phyloP scores from a whole-genome alignment of 441 rosid species.

The Omphalea diandra region DNA sequence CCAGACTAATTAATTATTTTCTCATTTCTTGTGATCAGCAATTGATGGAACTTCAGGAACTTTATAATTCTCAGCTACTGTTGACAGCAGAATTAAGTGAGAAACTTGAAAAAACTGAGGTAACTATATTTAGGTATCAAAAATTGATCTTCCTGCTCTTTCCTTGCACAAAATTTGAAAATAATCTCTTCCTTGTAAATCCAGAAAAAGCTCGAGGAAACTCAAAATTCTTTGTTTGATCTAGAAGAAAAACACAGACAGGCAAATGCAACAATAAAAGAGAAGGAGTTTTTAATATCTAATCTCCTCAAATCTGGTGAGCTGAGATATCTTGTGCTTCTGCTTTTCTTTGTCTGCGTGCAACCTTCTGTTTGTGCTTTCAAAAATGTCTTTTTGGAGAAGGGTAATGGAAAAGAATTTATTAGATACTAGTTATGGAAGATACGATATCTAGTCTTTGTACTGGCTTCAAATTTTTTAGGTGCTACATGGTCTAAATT shows the following conservation, averaged over 20 bases:
- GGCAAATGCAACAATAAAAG: conserved; percentile 88
- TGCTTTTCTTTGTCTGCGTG: conserved; percentile 2
- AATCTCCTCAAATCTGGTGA: conserved; percentile 93
- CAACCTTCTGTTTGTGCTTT: conserved; percentile 1
- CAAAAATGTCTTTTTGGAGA: conserved; percentile 1
- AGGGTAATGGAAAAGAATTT: background rate
- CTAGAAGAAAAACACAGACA: conserved; percentile 92
- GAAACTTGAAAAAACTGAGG: conserved; percentile 84
- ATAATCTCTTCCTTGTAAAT: conserved; percentile 21
- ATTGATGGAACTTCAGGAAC: conserved; percentile 80
- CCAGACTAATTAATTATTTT: conserved; percentile 15
- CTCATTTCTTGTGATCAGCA: conserved; percentile 53
- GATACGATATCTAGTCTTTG: background rate
- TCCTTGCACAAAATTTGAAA: conserved; percentile 17
- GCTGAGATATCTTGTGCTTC: conserved; percentile 9
- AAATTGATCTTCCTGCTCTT: background rate
- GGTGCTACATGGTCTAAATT: background rate
- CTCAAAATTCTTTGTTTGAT: conserved; percentile 69
- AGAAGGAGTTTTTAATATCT: conserved; percentile 83
- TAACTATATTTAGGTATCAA: conserved; percentile 27
- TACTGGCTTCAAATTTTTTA: background rate
- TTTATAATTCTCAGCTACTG: conserved; percentile 66
- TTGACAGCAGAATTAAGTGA: conserved; percentile 63
- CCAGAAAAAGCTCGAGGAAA: conserved; percentile 83
- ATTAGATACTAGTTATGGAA: background rate